phyloP scores from a whole-genome alignment of 352 stramenopile species.

The Albugo candida region DNA sequence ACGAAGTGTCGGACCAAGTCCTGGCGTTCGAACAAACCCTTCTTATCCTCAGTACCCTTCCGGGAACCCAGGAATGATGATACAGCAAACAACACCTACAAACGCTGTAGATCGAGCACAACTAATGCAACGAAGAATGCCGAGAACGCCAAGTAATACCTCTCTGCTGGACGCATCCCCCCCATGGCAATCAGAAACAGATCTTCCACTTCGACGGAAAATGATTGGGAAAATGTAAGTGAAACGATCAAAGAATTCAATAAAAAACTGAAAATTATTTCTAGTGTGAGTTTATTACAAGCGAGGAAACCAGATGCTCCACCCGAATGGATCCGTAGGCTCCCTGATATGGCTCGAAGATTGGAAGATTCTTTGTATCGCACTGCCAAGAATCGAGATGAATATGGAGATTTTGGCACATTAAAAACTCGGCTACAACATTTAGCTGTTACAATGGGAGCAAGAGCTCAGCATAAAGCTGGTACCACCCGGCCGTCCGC shows the following conservation, averaged over 20 bases:
- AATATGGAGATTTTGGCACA: constrained; percentile 92
- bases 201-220: constrained; percentile 64
- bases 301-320: constrained; percentile 92
- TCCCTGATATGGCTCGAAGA: constrained; percentile 95
- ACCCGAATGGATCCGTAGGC: constrained; percentile 91
- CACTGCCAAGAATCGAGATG: constrained; percentile 80
- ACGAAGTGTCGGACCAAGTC: not conserved
- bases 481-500: constrained; percentile 19
- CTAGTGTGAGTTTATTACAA: constrained; percentile 87
- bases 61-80: constrained; percentile 25
- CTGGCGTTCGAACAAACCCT: no score
- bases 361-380: constrained; percentile 95
- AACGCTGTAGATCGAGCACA: constrained; percentile 23
- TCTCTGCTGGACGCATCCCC: constrained; percentile 8
- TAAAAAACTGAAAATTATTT: not conserved
- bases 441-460: constrained; percentile 83
- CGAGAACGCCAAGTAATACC: constrained; percentile 19
- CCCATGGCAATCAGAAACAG: constrained; percentile 70
- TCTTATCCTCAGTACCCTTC: constrained; percentile 9
- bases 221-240: constrained; percentile 85
- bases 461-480: constrained; percentile 59
- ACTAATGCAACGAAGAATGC: constrained; percentile 21
- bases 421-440: constrained; percentile 94
- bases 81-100: constrained; percentile 24
- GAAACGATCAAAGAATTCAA: constrained; percentile 1